Conservation (phyloP, 2,329 filamentous ascomycete genomes). For the Beauveria sp. region DNA sequence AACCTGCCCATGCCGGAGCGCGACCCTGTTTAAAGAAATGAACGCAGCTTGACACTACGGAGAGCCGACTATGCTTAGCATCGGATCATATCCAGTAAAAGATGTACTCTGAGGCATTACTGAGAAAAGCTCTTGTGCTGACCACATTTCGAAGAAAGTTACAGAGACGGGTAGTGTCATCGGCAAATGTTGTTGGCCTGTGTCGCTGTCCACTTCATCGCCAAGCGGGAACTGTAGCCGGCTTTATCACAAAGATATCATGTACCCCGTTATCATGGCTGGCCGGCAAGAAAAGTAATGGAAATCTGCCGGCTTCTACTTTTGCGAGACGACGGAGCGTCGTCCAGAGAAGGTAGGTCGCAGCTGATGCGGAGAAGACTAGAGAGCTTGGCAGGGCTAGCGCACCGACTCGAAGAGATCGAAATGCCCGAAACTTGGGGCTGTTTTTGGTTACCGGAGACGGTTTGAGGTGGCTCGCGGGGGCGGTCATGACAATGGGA, state of each 20-base stretch:
- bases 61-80: background rate
- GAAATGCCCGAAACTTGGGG: background rate
- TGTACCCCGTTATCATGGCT: background rate
- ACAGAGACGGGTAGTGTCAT: background rate
- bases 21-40: background rate
- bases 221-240: background rate
- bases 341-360: slow-evolving; percentile 6
- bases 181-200: background rate
- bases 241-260: background rate
- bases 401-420: background rate
- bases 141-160: background rate
- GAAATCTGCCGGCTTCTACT: background rate
- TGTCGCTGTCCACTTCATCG: background rate
- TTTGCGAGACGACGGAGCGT: background rate
- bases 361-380: slow-evolving; percentile 1
- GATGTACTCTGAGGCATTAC: background rate
- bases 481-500: too few species aligned
- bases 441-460: background rate
- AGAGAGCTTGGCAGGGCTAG: background rate
- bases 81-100: too few species aligned
- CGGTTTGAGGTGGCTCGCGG: too few species aligned
- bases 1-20: background rate
- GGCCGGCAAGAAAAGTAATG: background rate
- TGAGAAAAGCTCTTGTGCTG: too few species aligned
- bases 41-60: background rate